phyloP scores from a whole-genome alignment of 495 filamentous ascomycete species.

The Xylaria acuta region DNA sequence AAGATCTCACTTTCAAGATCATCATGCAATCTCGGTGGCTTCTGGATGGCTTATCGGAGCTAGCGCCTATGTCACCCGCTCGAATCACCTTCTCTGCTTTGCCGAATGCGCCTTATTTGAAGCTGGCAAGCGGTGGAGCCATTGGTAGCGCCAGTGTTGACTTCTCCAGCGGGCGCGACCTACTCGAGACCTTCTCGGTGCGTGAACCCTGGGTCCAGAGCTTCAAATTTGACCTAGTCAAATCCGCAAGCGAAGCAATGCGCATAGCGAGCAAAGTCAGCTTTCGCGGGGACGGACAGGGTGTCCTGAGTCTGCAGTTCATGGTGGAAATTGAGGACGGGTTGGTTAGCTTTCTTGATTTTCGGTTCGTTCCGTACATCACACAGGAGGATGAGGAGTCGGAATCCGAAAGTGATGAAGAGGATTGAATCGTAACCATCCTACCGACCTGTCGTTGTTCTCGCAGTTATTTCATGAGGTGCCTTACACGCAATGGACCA shows the following conservation, averaged over 20 bases:
- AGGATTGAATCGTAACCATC: conserved; percentile 23
- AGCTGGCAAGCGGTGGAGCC: conserved; percentile 73
- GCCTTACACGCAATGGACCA: background rate
- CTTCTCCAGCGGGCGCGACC: conserved; percentile 74
- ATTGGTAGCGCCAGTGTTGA: conserved; percentile 84
- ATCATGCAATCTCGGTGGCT: conserved; percentile 90
- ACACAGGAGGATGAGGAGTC: conserved; percentile 44
- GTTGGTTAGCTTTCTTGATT: conserved; percentile 52
- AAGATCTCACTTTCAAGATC: conserved; percentile 84
- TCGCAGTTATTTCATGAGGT: background rate
- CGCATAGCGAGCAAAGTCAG: conserved; percentile 89
- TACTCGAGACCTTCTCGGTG: conserved; percentile 80
- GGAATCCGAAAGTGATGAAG: conserved; percentile 46
- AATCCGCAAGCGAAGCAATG: conserved; percentile 86
- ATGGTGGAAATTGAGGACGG: conserved; percentile 83
- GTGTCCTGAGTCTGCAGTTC: conserved; percentile 93
- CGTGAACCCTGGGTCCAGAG: conserved; percentile 58
- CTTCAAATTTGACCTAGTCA: conserved; percentile 86
- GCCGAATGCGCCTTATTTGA: conserved; percentile 71
- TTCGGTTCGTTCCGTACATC: conserved; percentile 58
- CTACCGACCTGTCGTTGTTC: background rate
- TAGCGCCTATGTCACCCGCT: conserved; percentile 73
- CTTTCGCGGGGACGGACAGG: conserved; percentile 82
- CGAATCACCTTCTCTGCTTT: conserved; percentile 67
- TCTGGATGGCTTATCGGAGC: conserved; percentile 81